These are phyloP conservation scores for Alternaria brassicicola DNA, from an alignment of 2,329 filamentous ascomycete genomes.

Conservation along the genomic window DNA sequence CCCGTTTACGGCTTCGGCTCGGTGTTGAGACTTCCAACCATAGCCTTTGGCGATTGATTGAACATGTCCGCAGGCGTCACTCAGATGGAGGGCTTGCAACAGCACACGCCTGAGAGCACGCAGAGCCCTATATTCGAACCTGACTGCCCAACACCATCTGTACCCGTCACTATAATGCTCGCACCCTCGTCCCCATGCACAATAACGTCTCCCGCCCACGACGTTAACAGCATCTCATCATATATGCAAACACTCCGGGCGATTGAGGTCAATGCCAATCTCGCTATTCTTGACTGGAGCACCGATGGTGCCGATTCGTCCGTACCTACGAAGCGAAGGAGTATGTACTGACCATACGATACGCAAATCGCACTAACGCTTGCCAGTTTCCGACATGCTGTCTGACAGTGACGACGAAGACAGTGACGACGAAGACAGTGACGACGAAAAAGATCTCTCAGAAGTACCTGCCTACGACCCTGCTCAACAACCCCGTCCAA, in stretches of 20 bases:
- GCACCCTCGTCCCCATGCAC: not conserved
- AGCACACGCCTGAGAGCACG: not conserved
- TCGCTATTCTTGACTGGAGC: not conserved
- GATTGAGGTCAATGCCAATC: not conserved
- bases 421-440: slow-evolving; percentile 1
- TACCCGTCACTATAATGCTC: not conserved
- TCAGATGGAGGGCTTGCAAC: not conserved
- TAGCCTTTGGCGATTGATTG: not conserved
- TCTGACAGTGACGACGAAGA: not conserved
- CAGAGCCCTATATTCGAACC: slow-evolving; percentile 7
- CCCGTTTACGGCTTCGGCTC: not conserved
- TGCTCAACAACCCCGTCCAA: slow-evolving; percentile 7
- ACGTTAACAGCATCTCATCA: too few species aligned
- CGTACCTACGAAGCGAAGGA: slow-evolving; percentile 2
- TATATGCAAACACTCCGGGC: not conserved
- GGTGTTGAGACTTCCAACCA: not conserved
- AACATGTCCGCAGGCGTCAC: not conserved
- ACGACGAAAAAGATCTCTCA: slow-evolving; percentile 5
- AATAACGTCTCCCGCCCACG: not conserved
- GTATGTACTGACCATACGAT: not conserved
- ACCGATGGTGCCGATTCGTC: not conserved
- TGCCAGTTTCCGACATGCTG: not conserved
- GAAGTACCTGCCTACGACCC: slow-evolving; percentile 13
- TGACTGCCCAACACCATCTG: not conserved
- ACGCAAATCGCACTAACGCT: not conserved